Base-by-base conservation (phyloP, 225 moss, liverwort and hornwort species). In the Pseudisothecium myosuroides region DNA sequence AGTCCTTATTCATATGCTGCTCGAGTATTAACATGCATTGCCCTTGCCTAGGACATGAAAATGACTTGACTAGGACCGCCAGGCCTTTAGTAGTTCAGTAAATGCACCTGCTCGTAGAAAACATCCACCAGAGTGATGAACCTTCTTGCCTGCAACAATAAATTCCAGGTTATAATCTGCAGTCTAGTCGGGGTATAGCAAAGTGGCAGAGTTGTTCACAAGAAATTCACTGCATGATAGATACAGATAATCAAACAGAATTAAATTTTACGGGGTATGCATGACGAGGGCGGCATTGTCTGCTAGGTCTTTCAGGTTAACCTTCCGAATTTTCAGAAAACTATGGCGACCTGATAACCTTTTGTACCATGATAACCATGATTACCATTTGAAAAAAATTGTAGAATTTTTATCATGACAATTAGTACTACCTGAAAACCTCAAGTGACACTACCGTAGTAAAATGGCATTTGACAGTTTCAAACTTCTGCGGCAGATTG, bases 61-160 rank as follows among this genome's bases (percentile, higher is more conserved):
- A 88, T 90, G 81, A 92, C 24, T 75, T 55, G 34, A 71, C 75
- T 66, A 88, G 68, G 49, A 76, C 78, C 18, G 21, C 50, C n/a
- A 59, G 81, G 60, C 18, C 80, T 66, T 74, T 56, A 39, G 34
- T 76, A 85, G 28, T 64, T 85, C 47, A 47, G 74, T 89, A 52
- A 29, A 65, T 59, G 34, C 88, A 97, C 97, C 92, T 96, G 96
- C 89, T 95, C 95, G 82, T 97, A 95, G 43, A 97, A 88, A 92
- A 96, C 92, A 93, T 97, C 96, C 76, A 96, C 95, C 84, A 96
- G 82, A 85, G 92, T 95, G 41, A 97, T 96, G 87, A 95, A 97
- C 90, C 96, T 94, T 88, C 96, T 94, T 83, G 91, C 97, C 97
- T 97, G 92, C 88, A 92, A 85, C 68, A 50, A 86, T 31, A 36